These are phyloP conservation scores for Penicillium sp. DNA, from an alignment of 2,329 filamentous ascomycete species.

Conservation along the genomic window DNA sequence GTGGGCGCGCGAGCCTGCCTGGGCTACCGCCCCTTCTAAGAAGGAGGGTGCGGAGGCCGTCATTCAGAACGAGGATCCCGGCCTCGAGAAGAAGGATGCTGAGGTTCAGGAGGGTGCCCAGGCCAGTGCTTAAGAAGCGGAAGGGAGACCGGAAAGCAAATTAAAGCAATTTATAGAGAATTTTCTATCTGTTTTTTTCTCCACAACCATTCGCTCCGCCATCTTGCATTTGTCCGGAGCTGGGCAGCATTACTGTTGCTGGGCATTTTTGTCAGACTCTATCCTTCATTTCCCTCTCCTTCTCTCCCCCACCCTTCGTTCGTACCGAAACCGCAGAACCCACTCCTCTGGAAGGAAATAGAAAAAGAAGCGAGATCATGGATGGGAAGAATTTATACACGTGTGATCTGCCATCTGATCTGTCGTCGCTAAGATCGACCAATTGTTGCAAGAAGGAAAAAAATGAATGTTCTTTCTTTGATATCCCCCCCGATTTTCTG, in stretches of 20 bases:
- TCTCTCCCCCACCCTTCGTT: background rate
- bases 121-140: conserved; percentile 35
- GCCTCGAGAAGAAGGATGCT: conserved; percentile 33
- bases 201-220: conserved; percentile 16
- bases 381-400: background rate
- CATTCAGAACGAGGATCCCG: conserved; percentile 29
- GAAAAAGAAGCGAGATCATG: conserved; percentile 9
- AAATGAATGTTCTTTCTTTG: background rate
- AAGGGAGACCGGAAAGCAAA: conserved; percentile 3
- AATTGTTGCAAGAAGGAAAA: conserved; percentile 9
- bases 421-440: conserved; percentile 6
- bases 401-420: conserved; percentile 3
- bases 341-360: background rate
- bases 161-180: conserved; percentile 21
- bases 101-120: conserved; percentile 33
- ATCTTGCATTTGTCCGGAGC: conserved; percentile 10
- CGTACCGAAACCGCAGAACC: background rate
- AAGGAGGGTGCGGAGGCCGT: conserved; percentile 13
- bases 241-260: background rate
- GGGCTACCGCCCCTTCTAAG: conserved; percentile 36
- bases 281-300: background rate
- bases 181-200: conserved; percentile 2
- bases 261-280: background rate
- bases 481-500: conserved; percentile 7
- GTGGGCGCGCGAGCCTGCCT: conserved; percentile 51